Percentiles rank a stretch among this genome's conserved stretches.
phyloP scores from a whole-genome alignment of 371 early-diverging fungal species.

The Mucor velutinosus region DNA sequence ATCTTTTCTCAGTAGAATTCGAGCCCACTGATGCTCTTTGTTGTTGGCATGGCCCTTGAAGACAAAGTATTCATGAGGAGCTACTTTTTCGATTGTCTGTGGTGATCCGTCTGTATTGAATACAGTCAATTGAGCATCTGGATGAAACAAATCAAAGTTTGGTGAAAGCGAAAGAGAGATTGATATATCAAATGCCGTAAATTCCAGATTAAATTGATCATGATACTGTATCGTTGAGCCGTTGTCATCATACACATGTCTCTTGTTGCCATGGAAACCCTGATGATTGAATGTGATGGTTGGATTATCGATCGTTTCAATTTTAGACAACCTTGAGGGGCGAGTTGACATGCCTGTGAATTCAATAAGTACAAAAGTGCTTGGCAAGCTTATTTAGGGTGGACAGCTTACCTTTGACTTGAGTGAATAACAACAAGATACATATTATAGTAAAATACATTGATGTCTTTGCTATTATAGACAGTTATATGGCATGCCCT shows the following conservation, averaged over 20 bases:
- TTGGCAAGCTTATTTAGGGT: neutral
- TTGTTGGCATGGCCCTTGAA: conserved; percentile 59
- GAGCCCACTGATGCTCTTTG: conserved; percentile 60
- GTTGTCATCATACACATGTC: neutral
- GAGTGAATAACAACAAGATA: conserved; percentile 2
- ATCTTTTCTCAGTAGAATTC: conserved; percentile 61
- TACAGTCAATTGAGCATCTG: conserved; percentile 53
- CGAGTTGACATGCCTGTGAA: conserved; percentile 10
- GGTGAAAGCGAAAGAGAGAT: conserved; percentile 70
- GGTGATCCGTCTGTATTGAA: conserved; percentile 30
- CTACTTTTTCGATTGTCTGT: conserved; percentile 15
- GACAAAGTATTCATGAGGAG: conserved; percentile 49
- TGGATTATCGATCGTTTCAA: conserved; percentile 10
- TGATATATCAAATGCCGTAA: conserved; percentile 25
- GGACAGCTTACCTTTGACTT: neutral
- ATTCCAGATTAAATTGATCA: conserved; percentile 9
- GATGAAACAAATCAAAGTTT: conserved; percentile 74
- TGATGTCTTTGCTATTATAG: neutral
- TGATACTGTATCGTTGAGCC: neutral
- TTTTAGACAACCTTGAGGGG: conserved; percentile 9
- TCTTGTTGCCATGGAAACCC: neutral
- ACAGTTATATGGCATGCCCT: neutral
- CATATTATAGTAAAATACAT: neutral
- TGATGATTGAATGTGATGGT: neutral
- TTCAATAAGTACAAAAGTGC: neutral